Evolutionary conservation across 495 filamentous ascomycete genomes (phyloP).

Genomic region (Sphaerosporella brunnea): DNA sequence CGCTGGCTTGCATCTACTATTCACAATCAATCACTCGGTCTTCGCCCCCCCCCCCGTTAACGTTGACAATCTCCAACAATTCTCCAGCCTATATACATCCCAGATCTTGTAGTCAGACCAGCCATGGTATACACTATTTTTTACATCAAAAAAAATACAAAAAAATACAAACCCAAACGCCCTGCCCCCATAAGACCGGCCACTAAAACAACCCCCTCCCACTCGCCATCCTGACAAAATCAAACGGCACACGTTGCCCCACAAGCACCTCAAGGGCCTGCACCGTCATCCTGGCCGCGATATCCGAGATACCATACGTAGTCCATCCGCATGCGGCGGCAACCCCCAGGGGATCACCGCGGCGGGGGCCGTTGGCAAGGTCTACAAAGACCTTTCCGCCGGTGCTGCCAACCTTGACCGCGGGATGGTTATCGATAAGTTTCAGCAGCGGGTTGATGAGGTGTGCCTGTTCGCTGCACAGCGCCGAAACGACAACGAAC

Average conservation of each 20-base stretch:
- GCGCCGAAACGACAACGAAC: slow-evolving; percentile 61
- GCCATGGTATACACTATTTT: not conserved
- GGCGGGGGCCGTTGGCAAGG: slow-evolving; percentile 50
- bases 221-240: slow-evolving; percentile 63
- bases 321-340: slow-evolving; percentile 57
- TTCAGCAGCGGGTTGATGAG: slow-evolving; percentile 63
- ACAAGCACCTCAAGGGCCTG: slow-evolving; percentile 61
- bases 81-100: no score
- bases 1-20: no score
- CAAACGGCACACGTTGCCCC: slow-evolving; percentile 71
- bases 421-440: slow-evolving; percentile 35
- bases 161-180: not conserved
- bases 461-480: slow-evolving; percentile 58
- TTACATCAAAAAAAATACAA: not conserved
- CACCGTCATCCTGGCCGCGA: slow-evolving; percentile 64
- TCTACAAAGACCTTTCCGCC: slow-evolving; percentile 64
- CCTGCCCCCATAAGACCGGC: not conserved
- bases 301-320: slow-evolving; percentile 59
- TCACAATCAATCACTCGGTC: no score
- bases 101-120: no score
- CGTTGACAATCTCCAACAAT: no score
- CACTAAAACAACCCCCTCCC: slow-evolving; percentile 40
- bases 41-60: no score
- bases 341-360: slow-evolving; percentile 47
- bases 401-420: slow-evolving; percentile 30